These are phyloP conservation scores for Pachyrhizus erosus DNA, from an alignment of 306 rosid genomes.

Conservation along the genomic window DNA sequence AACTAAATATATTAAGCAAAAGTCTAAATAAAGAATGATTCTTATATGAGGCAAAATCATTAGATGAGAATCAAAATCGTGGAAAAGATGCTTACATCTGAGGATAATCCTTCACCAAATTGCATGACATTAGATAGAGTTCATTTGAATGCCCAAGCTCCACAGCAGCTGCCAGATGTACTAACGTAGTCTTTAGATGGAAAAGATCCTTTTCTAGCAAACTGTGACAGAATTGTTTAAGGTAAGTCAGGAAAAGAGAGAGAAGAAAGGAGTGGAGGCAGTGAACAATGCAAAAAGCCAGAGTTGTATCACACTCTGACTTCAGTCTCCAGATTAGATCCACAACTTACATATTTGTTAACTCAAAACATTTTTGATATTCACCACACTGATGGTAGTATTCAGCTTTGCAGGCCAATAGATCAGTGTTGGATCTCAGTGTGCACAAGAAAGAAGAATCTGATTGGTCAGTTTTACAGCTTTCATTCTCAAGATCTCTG, in stretches of 20 bases:
- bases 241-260: slow-evolving; percentile 12
- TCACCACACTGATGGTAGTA: slow-evolving; percentile 96
- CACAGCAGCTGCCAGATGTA: slow-evolving; percentile 96
- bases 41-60: slow-evolving; percentile 14
- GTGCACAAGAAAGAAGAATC: slow-evolving; percentile 68
- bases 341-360: slow-evolving; percentile 84
- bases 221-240: slow-evolving; percentile 52
- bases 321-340: slow-evolving; percentile 45
- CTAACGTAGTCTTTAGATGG: slow-evolving; percentile 87
- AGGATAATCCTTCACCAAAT: slow-evolving; percentile 96
- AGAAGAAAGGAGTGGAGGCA: slow-evolving; percentile 16
- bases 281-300: slow-evolving; percentile 23
- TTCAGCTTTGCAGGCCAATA: slow-evolving; percentile 97
- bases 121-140: slow-evolving; percentile 95
- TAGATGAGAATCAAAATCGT: slow-evolving; percentile 32
- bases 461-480: slow-evolving; percentile 67
- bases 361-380: slow-evolving; percentile 95
- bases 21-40: neutral
- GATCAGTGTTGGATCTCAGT: slow-evolving; percentile 82
- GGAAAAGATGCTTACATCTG: slow-evolving; percentile 63
- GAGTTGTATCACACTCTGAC: slow-evolving; percentile 28
- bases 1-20: neutral
- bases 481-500: slow-evolving; percentile 79
- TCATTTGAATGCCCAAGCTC: slow-evolving; percentile 98
- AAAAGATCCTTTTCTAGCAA: slow-evolving; percentile 95